These are phyloP conservation scores for Ceratocystiopsis minuta DNA, from an alignment of 2,329 filamentous ascomycete genomes.

Conservation along the genomic window DNA sequence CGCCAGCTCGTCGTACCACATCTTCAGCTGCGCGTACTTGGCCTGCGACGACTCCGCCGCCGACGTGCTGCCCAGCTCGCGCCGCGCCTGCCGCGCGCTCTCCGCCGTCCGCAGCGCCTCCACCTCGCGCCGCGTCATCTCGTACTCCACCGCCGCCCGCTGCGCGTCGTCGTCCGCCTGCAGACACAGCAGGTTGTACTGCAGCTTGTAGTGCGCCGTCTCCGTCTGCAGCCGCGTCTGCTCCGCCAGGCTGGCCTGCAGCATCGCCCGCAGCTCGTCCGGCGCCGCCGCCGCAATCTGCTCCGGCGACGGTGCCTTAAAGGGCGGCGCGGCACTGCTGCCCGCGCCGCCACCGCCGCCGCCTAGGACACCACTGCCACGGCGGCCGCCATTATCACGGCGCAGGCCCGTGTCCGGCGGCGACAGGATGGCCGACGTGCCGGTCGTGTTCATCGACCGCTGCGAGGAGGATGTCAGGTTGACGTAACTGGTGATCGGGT, in stretches of 20 bases:
- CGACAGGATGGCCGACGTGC: constrained; percentile 26
- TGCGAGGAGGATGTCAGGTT: constrained; percentile 19
- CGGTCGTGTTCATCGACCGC: constrained; percentile 12
- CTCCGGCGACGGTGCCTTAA: constrained; percentile 23
- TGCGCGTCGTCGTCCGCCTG: constrained; percentile 74
- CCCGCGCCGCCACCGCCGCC: neutral
- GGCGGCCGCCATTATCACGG: neutral
- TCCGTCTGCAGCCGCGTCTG: constrained; percentile 55
- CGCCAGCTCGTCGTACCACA: constrained; percentile 46
- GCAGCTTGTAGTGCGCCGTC: constrained; percentile 76
- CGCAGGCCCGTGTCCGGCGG: constrained; percentile 31
- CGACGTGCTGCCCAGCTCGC: constrained; percentile 29
- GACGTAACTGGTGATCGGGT: constrained; percentile 11
- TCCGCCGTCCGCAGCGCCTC: constrained; percentile 65
- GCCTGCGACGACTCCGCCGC: constrained; percentile 27
- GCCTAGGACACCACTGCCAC: no score
- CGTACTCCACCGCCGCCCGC: constrained; percentile 75
- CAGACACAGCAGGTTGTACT: constrained; percentile 68
- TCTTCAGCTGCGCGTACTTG: constrained; percentile 44
- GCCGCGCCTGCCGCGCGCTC: constrained; percentile 42
- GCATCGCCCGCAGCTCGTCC: constrained; percentile 38
- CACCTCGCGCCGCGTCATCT: constrained; percentile 77
- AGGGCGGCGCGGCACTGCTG: no score
- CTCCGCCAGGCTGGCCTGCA: constrained; percentile 35
- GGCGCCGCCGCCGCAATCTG: constrained; percentile 33